A percentile compares a stretch with the other conserved stretches of the same genome.
Conservation (phyloP, 2,329 filamentous ascomycete species). For the Blastomyces parvus region DNA sequence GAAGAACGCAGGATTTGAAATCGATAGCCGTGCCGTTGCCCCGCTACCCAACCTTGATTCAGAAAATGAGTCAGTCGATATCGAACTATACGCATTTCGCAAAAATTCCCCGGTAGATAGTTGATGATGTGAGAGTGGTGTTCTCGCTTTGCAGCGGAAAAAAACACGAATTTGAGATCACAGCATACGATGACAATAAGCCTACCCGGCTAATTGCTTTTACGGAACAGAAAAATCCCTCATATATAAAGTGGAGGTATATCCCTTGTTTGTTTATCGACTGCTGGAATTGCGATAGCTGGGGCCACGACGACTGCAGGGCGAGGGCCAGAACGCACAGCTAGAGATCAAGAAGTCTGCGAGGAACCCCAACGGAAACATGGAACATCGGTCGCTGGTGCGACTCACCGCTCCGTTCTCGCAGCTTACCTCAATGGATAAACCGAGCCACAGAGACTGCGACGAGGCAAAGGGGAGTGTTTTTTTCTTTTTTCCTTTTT, state of each 20-base stretch:
- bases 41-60: conserved; percentile 27
- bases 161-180: neutral
- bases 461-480: neutral
- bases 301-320: conserved; percentile 4
- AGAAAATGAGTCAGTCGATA: conserved; percentile 27
- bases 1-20: conserved; percentile 29
- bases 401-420: conserved; percentile 4
- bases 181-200: neutral
- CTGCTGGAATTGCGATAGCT: neutral
- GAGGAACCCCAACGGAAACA: neutral
- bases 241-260: neutral
- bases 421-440: neutral
- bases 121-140: conserved; percentile 1
- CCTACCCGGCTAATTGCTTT: neutral
- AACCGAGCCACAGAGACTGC: neutral
- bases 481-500: neutral
- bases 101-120: conserved; percentile 5
- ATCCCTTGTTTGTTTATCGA: neutral
- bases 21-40: conserved; percentile 25
- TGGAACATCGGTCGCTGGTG: neutral
- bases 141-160: neutral
- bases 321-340: neutral
- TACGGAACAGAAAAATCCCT: conserved; percentile 5
- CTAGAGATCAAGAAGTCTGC: neutral
- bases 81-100: conserved; percentile 32